These are phyloP conservation scores for Pichia cabralensis DNA, from an alignment of 805 yeast species.

Conservation along the genomic window DNA sequence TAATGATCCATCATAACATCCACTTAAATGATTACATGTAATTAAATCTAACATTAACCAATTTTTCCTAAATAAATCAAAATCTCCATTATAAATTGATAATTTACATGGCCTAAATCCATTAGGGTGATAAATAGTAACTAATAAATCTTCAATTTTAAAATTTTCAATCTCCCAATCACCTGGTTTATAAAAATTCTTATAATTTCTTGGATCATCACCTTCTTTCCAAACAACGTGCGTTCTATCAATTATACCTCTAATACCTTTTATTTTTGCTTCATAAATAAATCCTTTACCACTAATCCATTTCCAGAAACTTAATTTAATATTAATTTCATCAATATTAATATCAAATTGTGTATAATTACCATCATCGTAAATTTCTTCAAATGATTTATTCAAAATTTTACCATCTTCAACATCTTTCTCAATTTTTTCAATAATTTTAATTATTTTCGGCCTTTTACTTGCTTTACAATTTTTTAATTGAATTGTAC, in stretches of 20 bases:
- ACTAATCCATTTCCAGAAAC: constrained; percentile 78
- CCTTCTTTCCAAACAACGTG: constrained; percentile 75
- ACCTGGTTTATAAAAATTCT: constrained; percentile 66
- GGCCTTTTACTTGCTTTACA: constrained; percentile 86
- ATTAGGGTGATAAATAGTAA: constrained; percentile 73
- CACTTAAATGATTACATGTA: constrained; percentile 77
- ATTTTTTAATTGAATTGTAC: constrained; percentile 72
- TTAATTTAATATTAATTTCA: constrained; percentile 68
- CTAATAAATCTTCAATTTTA: constrained; percentile 73
- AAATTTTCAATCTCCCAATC: constrained; percentile 88
- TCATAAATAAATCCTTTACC: constrained; percentile 83
- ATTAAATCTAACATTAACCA: constrained; percentile 88
- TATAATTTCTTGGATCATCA: constrained; percentile 76
- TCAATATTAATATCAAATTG: constrained; percentile 91
- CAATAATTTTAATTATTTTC: constrained; percentile 25
- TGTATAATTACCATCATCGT: constrained; percentile 90
- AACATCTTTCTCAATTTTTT: constrained; percentile 23
- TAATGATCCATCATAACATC: constrained; percentile 85
- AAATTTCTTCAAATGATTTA: constrained; percentile 14
- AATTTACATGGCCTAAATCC: constrained; percentile 78
- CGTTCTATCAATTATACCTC: constrained; percentile 90
- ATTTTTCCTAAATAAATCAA: constrained; percentile 74
- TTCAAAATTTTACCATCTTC: constrained; percentile 8
- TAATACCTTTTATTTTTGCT: constrained; percentile 68
- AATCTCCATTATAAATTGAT: constrained; percentile 77